Conservation (phyloP, 352 stramenopile genomes). For the Phytophthora cajani region DNA sequence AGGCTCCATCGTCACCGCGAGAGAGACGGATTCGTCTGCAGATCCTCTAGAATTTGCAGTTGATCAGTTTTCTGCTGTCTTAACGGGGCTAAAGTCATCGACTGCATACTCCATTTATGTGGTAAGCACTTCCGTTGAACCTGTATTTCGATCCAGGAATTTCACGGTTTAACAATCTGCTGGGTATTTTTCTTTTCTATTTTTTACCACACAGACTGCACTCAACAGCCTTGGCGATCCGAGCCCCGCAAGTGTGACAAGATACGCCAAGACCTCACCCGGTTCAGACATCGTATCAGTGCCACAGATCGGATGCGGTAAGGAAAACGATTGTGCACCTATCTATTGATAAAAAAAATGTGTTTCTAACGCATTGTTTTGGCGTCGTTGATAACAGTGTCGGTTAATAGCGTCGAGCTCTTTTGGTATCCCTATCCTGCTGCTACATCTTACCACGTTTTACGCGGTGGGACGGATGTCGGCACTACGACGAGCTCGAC, state of each 20-base stretch:
- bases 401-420: slow-evolving; percentile 38
- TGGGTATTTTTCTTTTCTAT: too few relatives aligned
- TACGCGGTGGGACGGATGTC: slow-evolving; percentile 36
- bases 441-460: slow-evolving; percentile 48
- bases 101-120: slow-evolving; percentile 51
- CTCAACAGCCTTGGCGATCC: slow-evolving; percentile 23
- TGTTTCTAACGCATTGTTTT: slow-evolving; percentile 2
- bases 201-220: slow-evolving; percentile 3
- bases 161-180: too few relatives aligned
- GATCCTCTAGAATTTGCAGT: background rate
- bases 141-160: background rate
- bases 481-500: slow-evolving; percentile 8
- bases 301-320: slow-evolving; percentile 48
- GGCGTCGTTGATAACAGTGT: slow-evolving; percentile 33
- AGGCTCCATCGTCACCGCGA: slow-evolving; percentile 36
- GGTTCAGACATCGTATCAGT: slow-evolving; percentile 19
- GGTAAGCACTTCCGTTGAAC: slow-evolving; percentile 32
- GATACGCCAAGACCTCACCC: slow-evolving; percentile 40
- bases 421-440: slow-evolving; percentile 50
- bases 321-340: background rate
- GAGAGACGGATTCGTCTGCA: slow-evolving; percentile 16
- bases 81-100: slow-evolving; percentile 18
- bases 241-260: slow-evolving; percentile 23
- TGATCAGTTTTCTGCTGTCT: background rate
- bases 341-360: background rate